Conservation (phyloP, 2,329 filamentous ascomycete species). For the Blastomyces percursus region DNA sequence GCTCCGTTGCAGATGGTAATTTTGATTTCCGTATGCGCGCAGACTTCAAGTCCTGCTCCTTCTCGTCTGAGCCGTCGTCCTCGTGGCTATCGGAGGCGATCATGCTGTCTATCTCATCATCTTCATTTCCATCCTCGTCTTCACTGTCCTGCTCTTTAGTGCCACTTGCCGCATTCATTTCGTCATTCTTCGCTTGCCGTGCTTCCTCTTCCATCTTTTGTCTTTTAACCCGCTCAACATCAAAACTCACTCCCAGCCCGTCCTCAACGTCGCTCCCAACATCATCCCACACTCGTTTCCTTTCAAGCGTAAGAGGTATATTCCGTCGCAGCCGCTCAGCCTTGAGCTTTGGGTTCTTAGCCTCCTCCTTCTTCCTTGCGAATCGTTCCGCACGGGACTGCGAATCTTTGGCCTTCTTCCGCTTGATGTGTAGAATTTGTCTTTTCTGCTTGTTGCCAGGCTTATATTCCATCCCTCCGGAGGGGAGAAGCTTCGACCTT, state of each 20-base stretch:
- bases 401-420: constrained; percentile 66
- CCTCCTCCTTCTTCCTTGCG: constrained; percentile 71
- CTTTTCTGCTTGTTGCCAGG: constrained; percentile 69
- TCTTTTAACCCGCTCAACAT: constrained; percentile 40
- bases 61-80: constrained; percentile 35
- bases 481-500: constrained; percentile 35
- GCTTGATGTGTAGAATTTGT: constrained; percentile 64
- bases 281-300: constrained; percentile 84
- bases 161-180: constrained; percentile 23
- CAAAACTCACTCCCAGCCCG: constrained; percentile 36
- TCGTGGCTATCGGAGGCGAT: constrained; percentile 48
- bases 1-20: constrained; percentile 32
- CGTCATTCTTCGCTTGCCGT: not conserved
- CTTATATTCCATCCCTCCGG: constrained; percentile 42
- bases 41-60: constrained; percentile 18
- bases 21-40: constrained; percentile 26
- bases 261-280: constrained; percentile 44
- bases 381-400: constrained; percentile 66
- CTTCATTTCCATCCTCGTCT: constrained; percentile 35
- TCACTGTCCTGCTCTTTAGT: constrained; percentile 30
- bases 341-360: constrained; percentile 65
- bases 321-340: constrained; percentile 65
- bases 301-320: constrained; percentile 69
- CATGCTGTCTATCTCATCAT: constrained; percentile 64
- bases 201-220: constrained; percentile 37